phyloP scores from a whole-genome alignment of 306 rosid genomes.

The Cajanus cajan region DNA sequence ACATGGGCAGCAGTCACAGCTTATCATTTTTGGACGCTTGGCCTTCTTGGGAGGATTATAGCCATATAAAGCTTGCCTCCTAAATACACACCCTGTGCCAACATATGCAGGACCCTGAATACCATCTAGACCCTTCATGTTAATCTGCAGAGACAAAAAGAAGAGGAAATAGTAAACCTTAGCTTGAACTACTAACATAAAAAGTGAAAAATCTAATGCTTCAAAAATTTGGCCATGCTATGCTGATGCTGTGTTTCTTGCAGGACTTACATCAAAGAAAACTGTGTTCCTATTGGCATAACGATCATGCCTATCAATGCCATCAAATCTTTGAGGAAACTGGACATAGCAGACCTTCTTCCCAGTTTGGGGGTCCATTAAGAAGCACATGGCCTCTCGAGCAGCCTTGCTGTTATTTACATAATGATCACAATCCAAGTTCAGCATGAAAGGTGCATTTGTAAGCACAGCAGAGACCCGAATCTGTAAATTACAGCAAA shows the following conservation, averaged over 20 bases:
- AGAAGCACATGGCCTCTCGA: slow-evolving; percentile 55
- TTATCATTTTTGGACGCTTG: slow-evolving; percentile 94
- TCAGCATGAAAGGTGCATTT: slow-evolving; percentile 55
- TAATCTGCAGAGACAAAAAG: slow-evolving; percentile 58
- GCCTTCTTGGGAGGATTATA: slow-evolving; percentile 86
- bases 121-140: slow-evolving; percentile 98
- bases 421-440: slow-evolving; percentile 55
- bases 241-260: slow-evolving; percentile 13
- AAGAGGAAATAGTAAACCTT: neutral
- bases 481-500: slow-evolving; percentile 25
- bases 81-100: slow-evolving; percentile 96
- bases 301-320: slow-evolving; percentile 47
- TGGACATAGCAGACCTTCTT: slow-evolving; percentile 53
- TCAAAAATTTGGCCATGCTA: neutral
- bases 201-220: neutral
- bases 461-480: slow-evolving; percentile 57
- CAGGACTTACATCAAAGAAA: slow-evolving; percentile 52
- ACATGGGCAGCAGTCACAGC: slow-evolving; percentile 93
- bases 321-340: slow-evolving; percentile 51
- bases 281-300: slow-evolving; percentile 53
- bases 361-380: slow-evolving; percentile 55
- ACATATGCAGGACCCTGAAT: slow-evolving; percentile 96
- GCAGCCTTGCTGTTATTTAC: slow-evolving; percentile 48
- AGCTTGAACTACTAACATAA: neutral
- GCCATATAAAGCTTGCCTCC: slow-evolving; percentile 93